Percentiles rank a stretch among this genome's conserved stretches.
These are phyloP conservation scores for Petunia hybrid DNA, from an alignment of 305 asterid genomes.

Conservation along the genomic window DNA sequence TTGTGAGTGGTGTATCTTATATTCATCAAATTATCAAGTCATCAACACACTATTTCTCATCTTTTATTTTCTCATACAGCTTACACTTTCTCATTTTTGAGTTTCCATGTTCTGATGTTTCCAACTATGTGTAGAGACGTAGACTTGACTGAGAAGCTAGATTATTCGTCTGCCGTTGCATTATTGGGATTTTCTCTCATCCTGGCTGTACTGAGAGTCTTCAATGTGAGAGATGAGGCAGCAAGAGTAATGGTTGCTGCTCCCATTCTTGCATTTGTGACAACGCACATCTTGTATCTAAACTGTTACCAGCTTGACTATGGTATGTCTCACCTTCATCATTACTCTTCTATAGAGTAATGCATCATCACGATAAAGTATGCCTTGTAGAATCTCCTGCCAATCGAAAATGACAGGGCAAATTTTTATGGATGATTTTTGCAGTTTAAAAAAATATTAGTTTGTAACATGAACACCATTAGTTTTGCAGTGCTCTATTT, in stretches of 20 bases:
- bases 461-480: slow-evolving; percentile 14
- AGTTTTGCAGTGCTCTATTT: neutral
- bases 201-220: slow-evolving; percentile 72
- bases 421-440: neutral
- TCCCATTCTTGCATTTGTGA: slow-evolving; percentile 78
- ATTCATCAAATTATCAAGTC: slow-evolving; percentile 21
- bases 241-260: slow-evolving; percentile 96
- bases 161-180: slow-evolving; percentile 84
- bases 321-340: slow-evolving; percentile 53
- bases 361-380: neutral
- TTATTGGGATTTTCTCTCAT: slow-evolving; percentile 81
- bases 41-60: neutral
- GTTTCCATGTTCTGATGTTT: slow-evolving; percentile 35
- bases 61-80: neutral
- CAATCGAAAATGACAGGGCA: neutral
- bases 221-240: slow-evolving; percentile 77
- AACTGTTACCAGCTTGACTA: slow-evolving; percentile 74
- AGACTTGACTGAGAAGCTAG: slow-evolving; percentile 86
- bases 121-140: slow-evolving; percentile 68
- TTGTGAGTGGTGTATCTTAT: neutral
- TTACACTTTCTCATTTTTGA: slow-evolving; percentile 25
- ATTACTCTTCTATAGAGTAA: slow-evolving; percentile 19
- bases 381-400: neutral
- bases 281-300: slow-evolving; percentile 82
- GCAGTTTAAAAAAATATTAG: neutral